Conservation (phyloP, 129 eudicot genomes). For the Artemisia tridentata region DNA sequence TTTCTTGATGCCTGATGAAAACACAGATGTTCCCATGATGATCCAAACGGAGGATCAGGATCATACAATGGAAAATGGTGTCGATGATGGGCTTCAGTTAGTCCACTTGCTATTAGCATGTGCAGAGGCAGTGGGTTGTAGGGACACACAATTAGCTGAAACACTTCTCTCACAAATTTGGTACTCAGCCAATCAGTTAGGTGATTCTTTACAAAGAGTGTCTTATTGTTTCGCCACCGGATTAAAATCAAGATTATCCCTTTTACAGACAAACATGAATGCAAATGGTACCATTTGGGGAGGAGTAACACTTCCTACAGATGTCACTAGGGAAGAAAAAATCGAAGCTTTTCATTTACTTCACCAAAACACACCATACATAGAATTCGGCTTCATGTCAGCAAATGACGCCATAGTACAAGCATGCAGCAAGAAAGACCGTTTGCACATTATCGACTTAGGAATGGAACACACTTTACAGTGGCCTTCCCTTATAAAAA, state of each 20-base stretch:
- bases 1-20: slow-evolving; percentile 30
- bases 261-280: slow-evolving; percentile 38
- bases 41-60: slow-evolving; percentile 26
- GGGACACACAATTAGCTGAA: slow-evolving; percentile 57
- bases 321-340: slow-evolving; percentile 36
- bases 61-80: slow-evolving; percentile 35
- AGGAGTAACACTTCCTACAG: slow-evolving; percentile 11
- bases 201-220: slow-evolving; percentile 65
- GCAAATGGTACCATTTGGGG: slow-evolving; percentile 36
- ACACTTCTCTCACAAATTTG: slow-evolving; percentile 53
- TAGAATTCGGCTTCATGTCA: slow-evolving; percentile 55
- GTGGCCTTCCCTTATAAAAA: slow-evolving; percentile 51
- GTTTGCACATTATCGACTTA: slow-evolving; percentile 55
- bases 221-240: slow-evolving; percentile 62
- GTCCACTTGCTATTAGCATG: slow-evolving; percentile 68
- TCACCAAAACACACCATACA: slow-evolving; percentile 60
- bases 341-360: slow-evolving; percentile 56
- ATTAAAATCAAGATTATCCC: slow-evolving; percentile 49
- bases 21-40: slow-evolving; percentile 36
- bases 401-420: slow-evolving; percentile 67
- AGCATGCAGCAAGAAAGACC: slow-evolving; percentile 38
- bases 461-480: slow-evolving; percentile 65
- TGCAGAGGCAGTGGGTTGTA: slow-evolving; percentile 78
- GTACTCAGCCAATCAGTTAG: slow-evolving; percentile 50
- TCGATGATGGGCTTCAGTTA: slow-evolving; percentile 61